Conservation (phyloP, 78 protist species). For the Guillardia theta region DNA sequence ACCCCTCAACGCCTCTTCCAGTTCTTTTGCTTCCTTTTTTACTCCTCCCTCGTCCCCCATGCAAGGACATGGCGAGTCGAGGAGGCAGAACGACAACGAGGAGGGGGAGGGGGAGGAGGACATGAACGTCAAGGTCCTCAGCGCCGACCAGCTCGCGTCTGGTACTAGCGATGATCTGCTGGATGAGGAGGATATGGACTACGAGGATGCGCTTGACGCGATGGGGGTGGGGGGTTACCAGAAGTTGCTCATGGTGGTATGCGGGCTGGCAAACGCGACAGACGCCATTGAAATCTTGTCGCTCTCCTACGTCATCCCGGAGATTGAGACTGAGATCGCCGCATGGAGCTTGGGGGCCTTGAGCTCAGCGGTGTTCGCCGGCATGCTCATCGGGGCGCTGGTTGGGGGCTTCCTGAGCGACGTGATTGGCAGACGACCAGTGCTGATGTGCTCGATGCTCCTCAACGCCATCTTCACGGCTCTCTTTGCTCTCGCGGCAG, state of each 20-base stretch:
- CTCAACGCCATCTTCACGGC: constrained; percentile 37
- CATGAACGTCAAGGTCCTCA: no score
- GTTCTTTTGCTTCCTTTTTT: no score
- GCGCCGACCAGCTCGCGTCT: no score
- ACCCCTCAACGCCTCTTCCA: no score
- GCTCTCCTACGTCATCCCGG: not conserved
- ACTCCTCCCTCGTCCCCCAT: no score
- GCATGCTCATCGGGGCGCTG: constrained; percentile 56
- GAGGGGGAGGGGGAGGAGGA: no score
- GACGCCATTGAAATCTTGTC: constrained; percentile 44
- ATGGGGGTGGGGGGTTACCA: constrained; percentile 42
- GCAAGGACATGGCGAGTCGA: no score
- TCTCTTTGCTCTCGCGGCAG: not conserved
- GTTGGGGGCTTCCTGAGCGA: constrained; percentile 37
- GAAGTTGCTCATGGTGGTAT: not conserved
- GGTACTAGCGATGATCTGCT: no score
- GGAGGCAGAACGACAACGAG: no score
- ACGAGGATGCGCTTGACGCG: not conserved
- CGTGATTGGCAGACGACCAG: not conserved
- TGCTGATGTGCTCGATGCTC: constrained; percentile 7
- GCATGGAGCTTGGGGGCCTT: not conserved
- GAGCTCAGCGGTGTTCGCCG: constrained; percentile 14
- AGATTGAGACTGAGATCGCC: not conserved
- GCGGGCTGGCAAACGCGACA: constrained; percentile 47
- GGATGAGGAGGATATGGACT: not conserved